Percentiles rank a stretch among this genome's conserved stretches.
Evolutionary conservation across 345 rosid species (phyloP).

Genomic region (Dimocarpus longan): DNA sequence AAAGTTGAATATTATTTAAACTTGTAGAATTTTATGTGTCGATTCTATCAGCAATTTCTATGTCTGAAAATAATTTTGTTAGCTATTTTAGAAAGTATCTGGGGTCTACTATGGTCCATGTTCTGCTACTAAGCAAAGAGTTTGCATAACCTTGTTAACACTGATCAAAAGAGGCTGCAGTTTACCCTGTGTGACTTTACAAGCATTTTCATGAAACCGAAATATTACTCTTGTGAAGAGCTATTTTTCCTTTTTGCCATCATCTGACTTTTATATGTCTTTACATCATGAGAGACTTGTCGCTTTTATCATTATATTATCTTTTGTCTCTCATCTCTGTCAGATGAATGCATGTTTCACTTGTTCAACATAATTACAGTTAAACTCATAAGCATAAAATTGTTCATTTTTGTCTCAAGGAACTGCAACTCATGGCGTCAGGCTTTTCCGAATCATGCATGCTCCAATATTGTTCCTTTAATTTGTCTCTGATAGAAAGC

Average conservation of each 20-base stretch:
- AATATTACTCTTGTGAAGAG: background rate
- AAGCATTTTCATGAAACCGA: background rate
- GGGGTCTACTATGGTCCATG: background rate
- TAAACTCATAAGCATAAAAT: background rate
- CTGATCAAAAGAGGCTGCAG: background rate
- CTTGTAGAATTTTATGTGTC: too few relatives aligned
- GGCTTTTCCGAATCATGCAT: constrained; percentile 76
- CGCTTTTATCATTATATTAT: background rate
- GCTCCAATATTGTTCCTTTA: constrained; percentile 68
- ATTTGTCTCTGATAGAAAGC: constrained; percentile 92
- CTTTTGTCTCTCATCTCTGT: background rate
- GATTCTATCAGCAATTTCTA: background rate
- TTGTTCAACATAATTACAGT: background rate
- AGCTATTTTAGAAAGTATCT: background rate
- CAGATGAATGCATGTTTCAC: background rate
- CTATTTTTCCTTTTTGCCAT: too few relatives aligned
- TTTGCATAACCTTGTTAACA: background rate
- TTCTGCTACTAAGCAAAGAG: background rate
- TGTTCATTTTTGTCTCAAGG: background rate
- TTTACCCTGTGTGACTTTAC: background rate
- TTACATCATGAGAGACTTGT: too few relatives aligned
- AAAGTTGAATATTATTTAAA: too few relatives aligned
- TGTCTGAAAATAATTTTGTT: background rate
- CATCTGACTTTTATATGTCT: too few relatives aligned
- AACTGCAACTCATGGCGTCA: constrained; percentile 25